Conservation (phyloP, 2,329 filamentous ascomycete genomes). For the Sarocladium strictum region DNA sequence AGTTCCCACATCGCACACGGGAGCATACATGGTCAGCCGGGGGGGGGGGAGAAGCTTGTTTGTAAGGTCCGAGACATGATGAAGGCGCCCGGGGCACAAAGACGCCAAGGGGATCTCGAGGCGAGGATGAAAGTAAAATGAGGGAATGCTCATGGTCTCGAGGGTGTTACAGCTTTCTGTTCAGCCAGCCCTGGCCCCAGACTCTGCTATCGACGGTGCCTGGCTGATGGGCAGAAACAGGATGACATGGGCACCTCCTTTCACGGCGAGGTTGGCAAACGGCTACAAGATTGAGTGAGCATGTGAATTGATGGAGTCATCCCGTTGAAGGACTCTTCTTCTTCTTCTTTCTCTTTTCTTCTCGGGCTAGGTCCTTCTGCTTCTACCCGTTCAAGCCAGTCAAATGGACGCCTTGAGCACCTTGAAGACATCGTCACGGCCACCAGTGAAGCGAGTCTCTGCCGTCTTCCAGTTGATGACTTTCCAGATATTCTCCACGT, state of each 20-base stretch:
- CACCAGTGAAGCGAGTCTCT: constrained; percentile 54
- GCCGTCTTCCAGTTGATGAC: constrained; percentile 73
- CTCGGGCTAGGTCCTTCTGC: no score
- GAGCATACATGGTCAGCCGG: not conserved
- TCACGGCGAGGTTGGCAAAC: no score
- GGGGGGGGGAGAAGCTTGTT: constrained; percentile 5
- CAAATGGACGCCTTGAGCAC: constrained; percentile 36
- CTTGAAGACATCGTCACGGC: constrained; percentile 39
- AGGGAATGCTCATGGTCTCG: no score
- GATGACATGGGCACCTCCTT: not conserved
- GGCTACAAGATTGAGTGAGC: no score
- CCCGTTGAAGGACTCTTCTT: no score
- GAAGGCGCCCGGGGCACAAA: no score
- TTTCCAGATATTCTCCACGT: constrained; percentile 71
- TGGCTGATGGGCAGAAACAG: not conserved
- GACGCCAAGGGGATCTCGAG: not conserved
- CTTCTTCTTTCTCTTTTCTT: no score
- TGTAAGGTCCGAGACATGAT: constrained; percentile 4
- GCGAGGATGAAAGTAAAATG: no score
- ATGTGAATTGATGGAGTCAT: no score
- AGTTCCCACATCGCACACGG: not conserved
- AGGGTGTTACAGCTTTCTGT: not conserved
- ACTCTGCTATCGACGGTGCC: not conserved
- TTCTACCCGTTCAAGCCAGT: not conserved
- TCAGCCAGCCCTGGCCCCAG: not conserved